phyloP scores from a whole-genome alignment of 331 rosid genomes.

The Malus hybrid region DNA sequence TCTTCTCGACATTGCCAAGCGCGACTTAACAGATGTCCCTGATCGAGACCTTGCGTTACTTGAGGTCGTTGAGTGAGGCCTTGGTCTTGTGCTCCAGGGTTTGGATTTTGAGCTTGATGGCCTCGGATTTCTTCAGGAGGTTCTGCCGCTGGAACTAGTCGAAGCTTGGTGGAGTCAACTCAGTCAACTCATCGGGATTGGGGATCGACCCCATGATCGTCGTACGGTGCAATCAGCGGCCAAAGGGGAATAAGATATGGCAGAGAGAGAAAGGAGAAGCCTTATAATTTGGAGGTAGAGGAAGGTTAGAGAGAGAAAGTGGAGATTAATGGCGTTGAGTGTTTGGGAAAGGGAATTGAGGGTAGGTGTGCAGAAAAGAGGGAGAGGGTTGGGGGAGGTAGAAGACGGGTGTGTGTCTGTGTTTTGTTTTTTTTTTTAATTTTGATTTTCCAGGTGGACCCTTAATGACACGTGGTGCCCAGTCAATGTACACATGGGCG shows the following conservation, averaged over 20 bases:
- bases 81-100: slow-evolving; percentile 53
- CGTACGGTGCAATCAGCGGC: slow-evolving; percentile 6
- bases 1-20: slow-evolving; percentile 48
- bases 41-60: slow-evolving; percentile 67
- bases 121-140: slow-evolving; percentile 67
- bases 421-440: too few species aligned
- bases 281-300: slow-evolving; percentile 10
- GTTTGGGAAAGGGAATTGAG: too few species aligned
- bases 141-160: slow-evolving; percentile 80
- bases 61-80: slow-evolving; percentile 54
- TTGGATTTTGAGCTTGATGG: slow-evolving; percentile 47
- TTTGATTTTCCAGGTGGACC: too few species aligned
- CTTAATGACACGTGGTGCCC: too few species aligned
- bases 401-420: too few species aligned
- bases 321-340: too few species aligned
- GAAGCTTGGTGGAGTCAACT: slow-evolving; percentile 71
- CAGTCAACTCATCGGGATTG: slow-evolving; percentile 94
- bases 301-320: neutral
- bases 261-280: neutral
- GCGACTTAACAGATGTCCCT: slow-evolving; percentile 64
- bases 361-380: too few species aligned
- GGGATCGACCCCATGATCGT: slow-evolving; percentile 76
- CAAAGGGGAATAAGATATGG: neutral
- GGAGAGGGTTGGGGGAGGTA: too few species aligned
- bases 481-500: too few species aligned